These are phyloP conservation scores for Entamoeba invadens DNA, from an alignment of 208 protist species.

Conservation along the genomic window DNA sequence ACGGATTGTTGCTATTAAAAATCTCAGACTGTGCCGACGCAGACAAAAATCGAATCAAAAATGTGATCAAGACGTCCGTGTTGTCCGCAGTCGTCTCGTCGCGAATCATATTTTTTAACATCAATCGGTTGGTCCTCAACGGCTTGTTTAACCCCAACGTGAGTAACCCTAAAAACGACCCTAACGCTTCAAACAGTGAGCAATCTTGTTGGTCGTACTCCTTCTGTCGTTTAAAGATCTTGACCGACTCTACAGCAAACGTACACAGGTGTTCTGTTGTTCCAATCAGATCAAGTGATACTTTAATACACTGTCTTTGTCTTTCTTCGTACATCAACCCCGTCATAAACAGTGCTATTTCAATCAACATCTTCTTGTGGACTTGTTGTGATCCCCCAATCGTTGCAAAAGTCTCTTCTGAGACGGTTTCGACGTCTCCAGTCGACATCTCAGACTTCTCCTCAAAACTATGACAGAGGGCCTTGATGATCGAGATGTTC, in stretches of 20 bases:
- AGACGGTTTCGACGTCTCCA: neutral
- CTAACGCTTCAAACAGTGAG: neutral
- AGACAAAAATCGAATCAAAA: neutral
- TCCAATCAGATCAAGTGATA: neutral
- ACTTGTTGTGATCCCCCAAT: neutral
- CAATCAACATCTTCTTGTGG: neutral
- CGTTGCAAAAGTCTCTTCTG: neutral
- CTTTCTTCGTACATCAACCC: neutral
- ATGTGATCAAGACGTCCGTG: neutral
- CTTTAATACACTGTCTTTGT: neutral
- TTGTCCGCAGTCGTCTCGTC: neutral
- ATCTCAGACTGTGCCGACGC: neutral
- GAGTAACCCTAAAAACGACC: neutral
- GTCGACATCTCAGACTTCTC: neutral
- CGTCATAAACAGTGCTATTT: neutral
- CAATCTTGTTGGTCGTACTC: neutral
- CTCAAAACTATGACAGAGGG: neutral
- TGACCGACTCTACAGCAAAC: neutral
- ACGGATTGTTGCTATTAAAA: neutral
- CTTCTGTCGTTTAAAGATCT: neutral
- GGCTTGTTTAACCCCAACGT: neutral
- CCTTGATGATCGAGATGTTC: neutral
- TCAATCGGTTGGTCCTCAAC: neutral
- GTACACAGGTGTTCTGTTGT: neutral
- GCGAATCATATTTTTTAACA: neutral